These are phyloP conservation scores for Colletotrichum shisoi DNA, from an alignment of 2,329 filamentous ascomycete species.

Conservation along the genomic window DNA sequence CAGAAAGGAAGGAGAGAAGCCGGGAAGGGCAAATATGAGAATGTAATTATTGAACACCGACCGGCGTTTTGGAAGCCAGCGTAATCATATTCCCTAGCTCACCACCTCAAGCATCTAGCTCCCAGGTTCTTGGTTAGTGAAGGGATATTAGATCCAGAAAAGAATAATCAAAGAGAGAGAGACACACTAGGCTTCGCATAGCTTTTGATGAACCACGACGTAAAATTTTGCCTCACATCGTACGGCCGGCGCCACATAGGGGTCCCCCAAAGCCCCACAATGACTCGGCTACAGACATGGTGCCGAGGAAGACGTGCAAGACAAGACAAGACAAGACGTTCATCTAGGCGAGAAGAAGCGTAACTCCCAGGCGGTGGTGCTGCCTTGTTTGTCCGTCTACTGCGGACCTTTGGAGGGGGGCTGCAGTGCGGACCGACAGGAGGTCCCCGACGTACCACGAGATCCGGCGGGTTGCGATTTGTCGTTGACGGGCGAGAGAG, in stretches of 20 bases:
- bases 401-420: not conserved
- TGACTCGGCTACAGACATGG: not conserved
- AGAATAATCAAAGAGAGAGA: too few species aligned
- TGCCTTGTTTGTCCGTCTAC: too few species aligned
- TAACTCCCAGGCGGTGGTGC: not conserved
- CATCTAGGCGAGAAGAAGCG: not conserved
- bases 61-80: not conserved
- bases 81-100: not conserved
- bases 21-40: not conserved
- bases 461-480: slow-evolving; percentile 16
- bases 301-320: not conserved
- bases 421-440: not conserved
- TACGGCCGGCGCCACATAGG: slow-evolving; percentile 6
- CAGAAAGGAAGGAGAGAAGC: not conserved
- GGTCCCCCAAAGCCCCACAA: not conserved
- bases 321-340: not conserved
- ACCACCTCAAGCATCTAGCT: not conserved
- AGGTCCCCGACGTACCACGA: slow-evolving; percentile 1
- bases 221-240: not conserved
- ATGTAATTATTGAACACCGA: not conserved
- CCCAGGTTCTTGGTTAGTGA: not conserved
- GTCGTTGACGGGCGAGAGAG: not conserved
- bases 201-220: not conserved
- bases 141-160: not conserved
- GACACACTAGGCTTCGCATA: not conserved